Base-by-base conservation (phyloP, 768 basidiomycete genomes). In the Suillus ampliporus region DNA sequence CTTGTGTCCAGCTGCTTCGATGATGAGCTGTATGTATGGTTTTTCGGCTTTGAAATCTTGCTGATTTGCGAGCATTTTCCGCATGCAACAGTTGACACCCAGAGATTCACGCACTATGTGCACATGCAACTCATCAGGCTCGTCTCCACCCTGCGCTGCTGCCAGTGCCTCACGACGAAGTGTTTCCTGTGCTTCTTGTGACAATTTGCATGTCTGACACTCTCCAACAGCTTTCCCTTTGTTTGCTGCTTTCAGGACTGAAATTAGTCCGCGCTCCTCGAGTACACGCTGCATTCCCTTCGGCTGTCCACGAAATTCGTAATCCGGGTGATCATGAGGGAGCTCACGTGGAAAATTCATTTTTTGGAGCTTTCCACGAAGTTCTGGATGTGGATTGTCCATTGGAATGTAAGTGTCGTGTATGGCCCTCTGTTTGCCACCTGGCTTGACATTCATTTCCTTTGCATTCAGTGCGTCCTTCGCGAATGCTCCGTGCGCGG, bases 401-500 rank as follows among this genome's bases (percentile, higher is more conserved):
- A 58, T 47, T 10, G 67, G 69, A 59, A 66, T 69, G 47, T 58
- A 35, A 15, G 71, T 72, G 48, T 61, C 58, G 7, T 54, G 58
- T 15, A 65, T 67, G 0, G 43, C 43, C 43, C 43, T 44, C 44
- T 73, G 70, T 38, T 67, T 67, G 21, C 72, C 73, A 3, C 72
- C 67, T 5, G 65, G 65, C n/a, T 40, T 48, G 15, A 65, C 57
- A 60, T 74, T 75, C 70, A 74, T 74, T 3, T 72, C 70, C 40
- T 71, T 67, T 21, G 60, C 67, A 61, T 73, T 67, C 1, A 74
- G 63, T 5, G 72, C 69, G 58, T 75, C 69, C 15, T 63, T 60
- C 19, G 71, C 59, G 21, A 71, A 70, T 14, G 67, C 67, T 15
- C 67, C 65, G 43, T 75, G 67, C 6, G 72, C 68, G 0, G 64